Evolutionary conservation across 306 rosid genomes (phyloP).

Genomic region (Astragalus glycyphyllos): DNA sequence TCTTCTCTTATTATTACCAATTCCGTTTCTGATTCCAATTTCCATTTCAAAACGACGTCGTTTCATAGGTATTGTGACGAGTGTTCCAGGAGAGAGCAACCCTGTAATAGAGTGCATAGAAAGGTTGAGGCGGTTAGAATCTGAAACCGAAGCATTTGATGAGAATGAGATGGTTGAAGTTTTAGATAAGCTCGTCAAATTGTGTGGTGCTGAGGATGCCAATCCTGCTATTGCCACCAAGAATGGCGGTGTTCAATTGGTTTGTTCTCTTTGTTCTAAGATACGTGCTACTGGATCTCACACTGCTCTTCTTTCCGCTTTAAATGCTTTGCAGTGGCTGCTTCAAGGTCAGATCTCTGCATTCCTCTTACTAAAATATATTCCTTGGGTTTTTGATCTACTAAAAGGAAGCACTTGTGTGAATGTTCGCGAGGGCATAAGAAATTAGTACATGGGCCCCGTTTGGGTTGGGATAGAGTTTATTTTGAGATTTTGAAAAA

Average conservation of each 20-base stretch:
- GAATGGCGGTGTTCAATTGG: slow-evolving; percentile 71
- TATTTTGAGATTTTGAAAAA: too few species aligned
- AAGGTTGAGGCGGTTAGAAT: slow-evolving; percentile 51
- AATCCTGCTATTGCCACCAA: slow-evolving; percentile 73
- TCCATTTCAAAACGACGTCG: neutral
- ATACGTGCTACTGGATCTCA: slow-evolving; percentile 36
- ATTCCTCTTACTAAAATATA: neutral
- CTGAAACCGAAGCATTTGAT: slow-evolving; percentile 23
- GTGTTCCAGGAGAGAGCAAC: slow-evolving; percentile 75
- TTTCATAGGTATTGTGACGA: slow-evolving; percentile 51
- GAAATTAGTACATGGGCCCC: too few species aligned
- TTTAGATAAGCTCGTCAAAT: slow-evolving; percentile 52
- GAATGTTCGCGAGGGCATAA: too few species aligned
- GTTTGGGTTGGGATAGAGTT: too few species aligned
- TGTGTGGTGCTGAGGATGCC: slow-evolving; percentile 59
- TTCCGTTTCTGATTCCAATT: neutral
- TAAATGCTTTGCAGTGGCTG: slow-evolving; percentile 59
- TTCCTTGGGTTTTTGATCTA: neutral
- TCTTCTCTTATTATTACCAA: neutral
- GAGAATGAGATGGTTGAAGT: slow-evolving; percentile 38
- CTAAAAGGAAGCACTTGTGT: too few species aligned
- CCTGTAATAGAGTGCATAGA: slow-evolving; percentile 73
- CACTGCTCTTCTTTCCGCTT: slow-evolving; percentile 50
- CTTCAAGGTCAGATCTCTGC: slow-evolving; percentile 65
- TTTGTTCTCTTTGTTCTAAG: slow-evolving; percentile 67